Base-by-base conservation (phyloP, 2,329 filamentous ascomycete genomes). In the Pseudopyricularia cyperi region DNA sequence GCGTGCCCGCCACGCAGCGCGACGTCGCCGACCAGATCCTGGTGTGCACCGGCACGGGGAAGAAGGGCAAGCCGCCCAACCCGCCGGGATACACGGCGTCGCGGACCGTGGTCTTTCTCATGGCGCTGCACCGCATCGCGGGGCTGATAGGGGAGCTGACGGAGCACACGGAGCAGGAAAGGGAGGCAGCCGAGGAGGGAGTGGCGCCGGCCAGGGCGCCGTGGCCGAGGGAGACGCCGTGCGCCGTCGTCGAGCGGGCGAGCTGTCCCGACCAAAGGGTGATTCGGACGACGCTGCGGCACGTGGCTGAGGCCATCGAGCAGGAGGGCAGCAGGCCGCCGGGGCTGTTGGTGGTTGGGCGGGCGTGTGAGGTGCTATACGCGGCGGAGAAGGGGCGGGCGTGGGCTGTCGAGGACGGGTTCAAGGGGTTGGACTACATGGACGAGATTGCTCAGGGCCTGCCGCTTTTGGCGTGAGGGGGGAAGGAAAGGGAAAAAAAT, bases 241-340 rank as follows among this genome's bases (percentile, higher is more conserved):
- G 91, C 61, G 90, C 91, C 1, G 90, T 98, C 11, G 78, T 98
- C 52, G 93, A 98, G 68, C 78, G 93, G 34, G 93, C 93, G 6
- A 95, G 87, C 55, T 98, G 93, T 63, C 86, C 89, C 0, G 93
- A 98, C 63, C 93, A 98, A 70, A 76, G 91, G 48, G 87, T 98
- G 15, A 90, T 98, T 28, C 76, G 93, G 52, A 93, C 89, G 1
- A 95, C 89, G 1, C 69, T 98, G 24, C 77, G 82, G 59, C 77
- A 85, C 60, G 88, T 97, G 1, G 85, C 77, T 24, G 76, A 82
- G 51, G 93, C 93, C 0, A 82, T 98, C 46, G 89, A 96, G 64
- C 81, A 87, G 49, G 89, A 94, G 62, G 93, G 93, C 0, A 93
- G 86, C 58, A 74, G 91, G 34, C 93, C 93, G 14, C 93, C 93